A percentile compares a stretch with the other conserved stretches of the same genome.
phyloP scores from a whole-genome alignment of 2,329 filamentous ascomycete genomes.

The Paraphoma chrysanthemicola region DNA sequence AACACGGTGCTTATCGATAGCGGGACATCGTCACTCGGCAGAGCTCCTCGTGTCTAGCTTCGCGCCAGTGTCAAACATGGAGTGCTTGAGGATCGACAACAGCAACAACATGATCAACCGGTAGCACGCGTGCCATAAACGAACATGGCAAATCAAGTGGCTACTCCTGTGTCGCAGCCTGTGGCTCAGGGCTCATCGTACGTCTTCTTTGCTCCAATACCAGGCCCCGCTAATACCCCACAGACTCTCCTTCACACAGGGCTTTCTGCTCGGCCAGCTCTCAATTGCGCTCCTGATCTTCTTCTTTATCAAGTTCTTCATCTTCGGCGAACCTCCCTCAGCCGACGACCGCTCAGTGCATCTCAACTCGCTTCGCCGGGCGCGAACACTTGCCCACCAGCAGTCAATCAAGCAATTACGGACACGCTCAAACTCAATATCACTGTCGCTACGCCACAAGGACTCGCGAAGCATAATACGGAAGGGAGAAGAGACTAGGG shows the following conservation, averaged over 20 bases:
- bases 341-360: conserved; percentile 79
- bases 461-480: conserved; percentile 56
- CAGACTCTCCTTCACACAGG: conserved; percentile 90
- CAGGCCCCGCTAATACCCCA: conserved; percentile 28
- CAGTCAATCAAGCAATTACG: conserved; percentile 33
- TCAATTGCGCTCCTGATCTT: conserved; percentile 90
- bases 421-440: conserved; percentile 44
- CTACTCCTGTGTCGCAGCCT: conserved; percentile 21
- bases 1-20: conserved; percentile 13
- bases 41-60: background rate
- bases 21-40: background rate
- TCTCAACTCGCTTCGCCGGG: conserved; percentile 75
- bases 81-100: background rate
- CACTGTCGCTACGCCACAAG: conserved; percentile 43
- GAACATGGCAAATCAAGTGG: conserved; percentile 22
- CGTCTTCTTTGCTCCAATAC: background rate
- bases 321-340: conserved; percentile 92
- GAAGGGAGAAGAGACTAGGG: conserved; percentile 31
- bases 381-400: conserved; percentile 74
- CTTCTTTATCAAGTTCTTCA: conserved; percentile 99
- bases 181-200: conserved; percentile 28
- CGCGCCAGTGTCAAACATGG: background rate
- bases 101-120: conserved; percentile 2
- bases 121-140: conserved; percentile 8
- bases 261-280: conserved; percentile 89